Evolutionary conservation across 1,284 basidiomycete genomes (phyloP).

Genomic region (Microbotryum saponariae): DNA sequence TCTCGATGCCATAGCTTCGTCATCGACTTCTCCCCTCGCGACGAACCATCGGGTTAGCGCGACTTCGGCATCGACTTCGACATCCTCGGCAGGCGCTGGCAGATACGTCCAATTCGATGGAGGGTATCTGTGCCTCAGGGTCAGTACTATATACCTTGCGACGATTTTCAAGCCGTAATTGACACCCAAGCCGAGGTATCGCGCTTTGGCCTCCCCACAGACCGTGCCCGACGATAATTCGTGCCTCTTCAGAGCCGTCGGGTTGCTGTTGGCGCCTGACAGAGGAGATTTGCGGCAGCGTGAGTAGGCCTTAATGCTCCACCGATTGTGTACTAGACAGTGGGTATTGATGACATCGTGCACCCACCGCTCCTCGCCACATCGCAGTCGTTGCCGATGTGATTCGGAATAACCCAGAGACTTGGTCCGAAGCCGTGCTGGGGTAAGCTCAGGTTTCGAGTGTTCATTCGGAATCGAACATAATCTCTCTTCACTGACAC

Average conservation of each 20-base stretch:
- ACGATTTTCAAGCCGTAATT: neutral
- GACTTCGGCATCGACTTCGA: neutral
- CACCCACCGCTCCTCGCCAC: too few relatives aligned
- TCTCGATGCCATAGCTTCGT: neutral
- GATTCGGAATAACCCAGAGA: slow-evolving; percentile 60
- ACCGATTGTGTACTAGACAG: too few relatives aligned
- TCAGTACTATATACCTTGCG: neutral
- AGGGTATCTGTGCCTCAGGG: slow-evolving; percentile 23
- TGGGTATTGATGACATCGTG: too few relatives aligned
- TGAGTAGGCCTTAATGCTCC: too few relatives aligned
- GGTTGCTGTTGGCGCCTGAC: slow-evolving; percentile 72
- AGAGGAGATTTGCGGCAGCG: slow-evolving; percentile 47
- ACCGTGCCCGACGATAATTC: slow-evolving; percentile 45
- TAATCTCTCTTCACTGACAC: neutral
- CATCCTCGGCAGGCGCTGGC: neutral
- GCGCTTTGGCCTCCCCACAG: neutral
- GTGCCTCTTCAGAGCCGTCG: slow-evolving; percentile 79
- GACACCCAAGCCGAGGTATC: too few relatives aligned
- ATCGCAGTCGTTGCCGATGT: slow-evolving; percentile 68
- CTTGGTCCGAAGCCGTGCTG: slow-evolving; percentile 72
- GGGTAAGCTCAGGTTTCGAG: slow-evolving; percentile 51
- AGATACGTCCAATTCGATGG: slow-evolving; percentile 15
- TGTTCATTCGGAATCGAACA: neutral
- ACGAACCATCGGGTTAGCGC: neutral
- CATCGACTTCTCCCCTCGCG: neutral